A percentile compares a stretch with the other conserved stretches of the same genome.
Evolutionary conservation across 768 basidiomycete genomes (phyloP).

Genomic region (Boletus rufocinnamomeus): DNA sequence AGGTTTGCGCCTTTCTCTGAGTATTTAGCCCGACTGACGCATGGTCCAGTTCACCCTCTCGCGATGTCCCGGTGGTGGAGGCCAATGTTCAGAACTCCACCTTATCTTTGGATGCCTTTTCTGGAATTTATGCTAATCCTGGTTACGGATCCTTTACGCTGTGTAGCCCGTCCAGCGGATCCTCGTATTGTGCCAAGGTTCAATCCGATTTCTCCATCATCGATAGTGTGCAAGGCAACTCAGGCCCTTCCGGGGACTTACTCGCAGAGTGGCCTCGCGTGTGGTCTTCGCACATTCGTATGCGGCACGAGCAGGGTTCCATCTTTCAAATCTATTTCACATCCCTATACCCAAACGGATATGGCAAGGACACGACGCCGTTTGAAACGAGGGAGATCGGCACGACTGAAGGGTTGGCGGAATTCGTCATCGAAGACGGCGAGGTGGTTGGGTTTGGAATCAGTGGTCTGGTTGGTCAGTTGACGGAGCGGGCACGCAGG

Average conservation of each 20-base stretch:
- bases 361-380: conserved; percentile 38
- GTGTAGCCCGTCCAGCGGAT: conserved; percentile 32
- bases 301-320: conserved; percentile 21
- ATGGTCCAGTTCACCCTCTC: not conserved
- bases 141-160: conserved; percentile 43
- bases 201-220: conserved; percentile 31
- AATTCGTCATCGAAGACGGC: conserved; percentile 31
- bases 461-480: conserved; percentile 12
- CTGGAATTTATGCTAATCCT: conserved; percentile 39
- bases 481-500: conserved; percentile 26
- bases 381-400: conserved; percentile 26
- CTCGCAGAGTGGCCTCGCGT: conserved; percentile 36
- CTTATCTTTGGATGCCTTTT: conserved; percentile 28
- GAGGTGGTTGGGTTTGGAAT: conserved; percentile 35
- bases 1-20: conserved; percentile 7
- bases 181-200: conserved; percentile 27
- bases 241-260: conserved; percentile 18
- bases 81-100: not conserved
- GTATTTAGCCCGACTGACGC: not conserved
- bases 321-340: conserved; percentile 26
- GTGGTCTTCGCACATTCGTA: conserved; percentile 42
- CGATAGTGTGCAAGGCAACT: conserved; percentile 15
- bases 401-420: conserved; percentile 6
- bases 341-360: conserved; percentile 39
- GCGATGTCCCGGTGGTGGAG: not conserved